Base-by-base conservation (phyloP, 345 rosid species). In the Euclidium syriacum region DNA sequence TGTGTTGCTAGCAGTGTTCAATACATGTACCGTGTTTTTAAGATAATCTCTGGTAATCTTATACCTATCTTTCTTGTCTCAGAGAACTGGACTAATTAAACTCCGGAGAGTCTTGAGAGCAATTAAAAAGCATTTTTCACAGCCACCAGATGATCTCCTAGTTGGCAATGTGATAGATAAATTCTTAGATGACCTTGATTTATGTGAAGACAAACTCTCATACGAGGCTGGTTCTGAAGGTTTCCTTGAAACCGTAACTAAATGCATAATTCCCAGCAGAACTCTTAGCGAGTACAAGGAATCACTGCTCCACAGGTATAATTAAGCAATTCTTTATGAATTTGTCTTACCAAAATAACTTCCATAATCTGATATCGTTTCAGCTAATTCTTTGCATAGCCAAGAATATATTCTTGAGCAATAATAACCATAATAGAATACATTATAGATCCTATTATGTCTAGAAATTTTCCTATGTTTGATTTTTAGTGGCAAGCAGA, bases 61-160 rank as follows among this genome's bases (percentile, higher is more conserved):
- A 62, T 40, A 49, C 38, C 1, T 56, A 24, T 57, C 52, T 39
- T 56, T 71, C 70, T 24, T 52, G 63, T 77, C 67, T 52, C 82
- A 92, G 99, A 90, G 79, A 87, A 87, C 91, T 68, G 97, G 97
- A 55, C 73, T 90, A 65, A 75, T 94, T 70, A 94, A 94, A 79
- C 96, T 94, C 71, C 96, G 99, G 25, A 80, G 97, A 77, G 99
- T 90, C 65, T 79, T 94, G 60, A 81, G 96, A 79, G 86, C 99
- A 58, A 89, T 94, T 50, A 91, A 88, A 65, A 90, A 87, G 68
- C 99, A 90, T 79, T 94, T 94, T 63, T 73, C 85, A 42, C 96
- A 87, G 57, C 99, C 99, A 72, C 91, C 97, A 53, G 91, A 85
- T 58, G 90, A 85, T 62, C 78, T 85, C 68, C 77, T 94, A 74